Evolutionary conservation across 495 filamentous ascomycete genomes (phyloP).

Genomic region (Sporormia fimetaria): DNA sequence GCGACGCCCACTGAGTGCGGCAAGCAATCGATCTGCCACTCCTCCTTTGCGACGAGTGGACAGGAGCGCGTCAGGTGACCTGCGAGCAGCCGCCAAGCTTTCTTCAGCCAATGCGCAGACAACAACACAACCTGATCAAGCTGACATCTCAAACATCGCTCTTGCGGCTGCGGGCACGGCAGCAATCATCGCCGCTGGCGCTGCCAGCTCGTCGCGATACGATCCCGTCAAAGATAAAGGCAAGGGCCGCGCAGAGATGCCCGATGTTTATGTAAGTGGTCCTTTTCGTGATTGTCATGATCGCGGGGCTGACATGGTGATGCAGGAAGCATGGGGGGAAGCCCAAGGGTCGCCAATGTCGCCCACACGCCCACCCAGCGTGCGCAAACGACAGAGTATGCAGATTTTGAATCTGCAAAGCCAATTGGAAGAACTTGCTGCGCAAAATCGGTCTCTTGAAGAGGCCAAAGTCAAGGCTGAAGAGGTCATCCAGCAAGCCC

Average conservation of each 20-base stretch:
- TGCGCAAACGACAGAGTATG: conserved; percentile 86
- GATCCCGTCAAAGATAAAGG: conserved; percentile 76
- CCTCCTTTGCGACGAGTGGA: conserved; percentile 61
- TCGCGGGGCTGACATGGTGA: conserved; percentile 2
- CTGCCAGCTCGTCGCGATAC: conserved; percentile 49
- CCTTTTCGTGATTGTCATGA: background rate
- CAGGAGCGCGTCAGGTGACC: conserved; percentile 66
- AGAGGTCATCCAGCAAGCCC: conserved; percentile 39
- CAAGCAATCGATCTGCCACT: conserved; percentile 44
- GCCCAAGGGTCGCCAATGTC: conserved; percentile 83
- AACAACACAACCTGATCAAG: conserved; percentile 18
- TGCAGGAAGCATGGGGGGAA: conserved; percentile 88
- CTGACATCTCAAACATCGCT: conserved; percentile 23
- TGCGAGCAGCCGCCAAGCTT: conserved; percentile 55
- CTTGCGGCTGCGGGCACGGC: conserved; percentile 23
- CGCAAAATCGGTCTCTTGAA: conserved; percentile 67
- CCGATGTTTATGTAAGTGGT: conserved; percentile 82
- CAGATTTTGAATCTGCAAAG: conserved; percentile 78
- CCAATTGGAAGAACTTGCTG: conserved; percentile 63
- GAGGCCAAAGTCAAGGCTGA: conserved; percentile 62
- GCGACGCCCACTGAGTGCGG: conserved; percentile 48
- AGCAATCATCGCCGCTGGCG: conserved; percentile 39
- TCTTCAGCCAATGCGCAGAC: conserved; percentile 23
- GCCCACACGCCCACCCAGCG: conserved; percentile 88
- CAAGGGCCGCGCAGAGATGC: conserved; percentile 74